Evolutionary conservation across 345 rosid genomes (phyloP).

Genomic region (Pugionium cornutum): DNA sequence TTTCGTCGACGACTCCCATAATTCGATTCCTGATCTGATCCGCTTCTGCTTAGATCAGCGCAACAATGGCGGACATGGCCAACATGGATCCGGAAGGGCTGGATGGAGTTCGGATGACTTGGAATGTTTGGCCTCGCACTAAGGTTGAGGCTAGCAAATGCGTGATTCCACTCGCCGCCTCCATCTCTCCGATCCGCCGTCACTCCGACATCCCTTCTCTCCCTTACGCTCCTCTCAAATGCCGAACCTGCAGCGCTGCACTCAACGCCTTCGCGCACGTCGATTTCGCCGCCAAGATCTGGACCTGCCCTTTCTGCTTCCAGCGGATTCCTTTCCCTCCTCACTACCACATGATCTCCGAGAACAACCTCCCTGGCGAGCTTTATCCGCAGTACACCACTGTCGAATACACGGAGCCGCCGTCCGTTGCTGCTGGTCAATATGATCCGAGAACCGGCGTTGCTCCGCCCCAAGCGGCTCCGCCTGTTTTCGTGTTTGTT

Average conservation of each 20-base stretch:
- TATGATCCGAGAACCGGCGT: slow-evolving; percentile 45
- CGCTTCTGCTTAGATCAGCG: slow-evolving; percentile 4
- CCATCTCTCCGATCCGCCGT: slow-evolving; percentile 82
- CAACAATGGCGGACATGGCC: slow-evolving; percentile 77
- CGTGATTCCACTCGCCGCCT: slow-evolving; percentile 93
- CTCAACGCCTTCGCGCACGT: slow-evolving; percentile 79
- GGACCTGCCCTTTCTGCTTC: slow-evolving; percentile 97
- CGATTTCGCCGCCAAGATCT: slow-evolving; percentile 85
- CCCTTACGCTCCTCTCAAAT: slow-evolving; percentile 82
- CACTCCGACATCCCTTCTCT: slow-evolving; percentile 75
- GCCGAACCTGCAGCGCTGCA: slow-evolving; percentile 69
- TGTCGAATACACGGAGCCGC: slow-evolving; percentile 60
- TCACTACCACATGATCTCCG: slow-evolving; percentile 80
- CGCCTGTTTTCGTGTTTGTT: slow-evolving; percentile 80
- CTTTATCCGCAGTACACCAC: slow-evolving; percentile 87
- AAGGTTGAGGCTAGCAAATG: slow-evolving; percentile 99
- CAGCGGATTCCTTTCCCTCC: slow-evolving; percentile 82
- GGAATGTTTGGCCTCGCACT: slow-evolving; percentile 98
- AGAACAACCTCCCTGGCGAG: slow-evolving; percentile 82
- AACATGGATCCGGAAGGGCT: slow-evolving; percentile 86
- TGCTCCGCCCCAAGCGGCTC: slow-evolving; percentile 32
- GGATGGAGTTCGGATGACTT: slow-evolving; percentile 93
- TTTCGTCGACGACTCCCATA: neutral
- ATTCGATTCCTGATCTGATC: slow-evolving; percentile 32
- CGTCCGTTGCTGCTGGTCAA: slow-evolving; percentile 35